Evolutionary conservation across 192 early-diverging fungal species (phyloP), one percentile per base, ranked within the genome.

Genomic region (Coemansia sp.): DNA sequence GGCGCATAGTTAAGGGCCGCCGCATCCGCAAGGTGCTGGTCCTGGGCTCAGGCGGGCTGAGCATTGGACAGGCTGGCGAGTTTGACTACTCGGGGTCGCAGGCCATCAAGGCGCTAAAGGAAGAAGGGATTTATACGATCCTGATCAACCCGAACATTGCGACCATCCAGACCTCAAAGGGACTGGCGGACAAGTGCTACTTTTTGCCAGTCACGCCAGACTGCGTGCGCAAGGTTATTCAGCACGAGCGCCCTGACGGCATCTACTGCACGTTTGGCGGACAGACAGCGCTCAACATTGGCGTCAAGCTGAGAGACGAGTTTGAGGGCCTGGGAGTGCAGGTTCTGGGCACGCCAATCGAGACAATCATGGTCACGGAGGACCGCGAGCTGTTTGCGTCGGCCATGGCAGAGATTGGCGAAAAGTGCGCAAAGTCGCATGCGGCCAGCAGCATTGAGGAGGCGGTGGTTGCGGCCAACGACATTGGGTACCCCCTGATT

Each of bases 91-190:
- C 95, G 65, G 94, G 94, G 33, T 91, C 90, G 27, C 82, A 93
- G 78, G 94, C 94, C 5, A 98, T 98, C 83, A 98, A 98, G 80
- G 96, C 96, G 22, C 80, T 98, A 51, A 95, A 93, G 78, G 93
- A 97, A 68, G 93, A 95, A 65, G 89, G 88, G 15, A 91, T 98
- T 55, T 92, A 94, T 70, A 98, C 96, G n/a, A 80, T 98, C 48
- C 74, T 98, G 35, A 95, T 98, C 74, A 98, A 98, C 61, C 94
- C 96, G 48, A 98, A 98, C 83, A 98, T 98, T 72, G 95, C 95
- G 17, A 98, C 96, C 19, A 97, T 98, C 71, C 96, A 98, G 83
- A 98, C 96, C 7, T 94, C 92, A 7, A 87, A 93, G 77, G 94
- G 90, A 27, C 83, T 98, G 10, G 96, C 96, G 2, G 96, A 98